Evolutionary conservation across 805 yeast species (phyloP), one percentile per base, ranked within the genome.

Genomic region (Wickerhamomyces chaumierensis): DNA sequence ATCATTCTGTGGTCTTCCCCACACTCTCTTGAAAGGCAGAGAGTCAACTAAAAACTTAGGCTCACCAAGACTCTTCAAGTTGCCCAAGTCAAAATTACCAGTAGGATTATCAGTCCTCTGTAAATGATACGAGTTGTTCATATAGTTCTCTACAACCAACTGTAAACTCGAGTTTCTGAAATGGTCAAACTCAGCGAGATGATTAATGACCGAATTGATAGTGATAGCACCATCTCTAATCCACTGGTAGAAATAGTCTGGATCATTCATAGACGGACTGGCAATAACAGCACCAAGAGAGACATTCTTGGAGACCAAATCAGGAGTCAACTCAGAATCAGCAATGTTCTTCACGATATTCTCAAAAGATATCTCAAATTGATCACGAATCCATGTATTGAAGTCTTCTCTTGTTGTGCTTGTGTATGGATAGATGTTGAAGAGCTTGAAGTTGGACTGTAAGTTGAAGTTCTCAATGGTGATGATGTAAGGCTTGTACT

Each of bases 1-100:
- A 57, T 90, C 97, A 42, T 86, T 71, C 60, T 90, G 97, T 1
- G 97, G 97, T 48, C 97, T 68, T 2, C 97, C 97, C 97, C 97
- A 90, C 28, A 63, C 56, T 2, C 63, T 78, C 5, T 57, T 56
- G 50, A 81, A 90, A 1, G 82, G 65, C 0, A 73, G 49, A 18
- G 81, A 78, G 53, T 85, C 72, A 4, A 78, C 74, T 55, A 68
- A 56, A 53, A 81, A 90, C 57, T 90, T 90, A 7, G 97, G 96
- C 56, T 90, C 97, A 2, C 96, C 97, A 27, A 88, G 64, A 2
- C 84, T 86, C 8, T 59, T 58, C 35, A 70, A 62, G 14, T 62
- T 56, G 11, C 62, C 57, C 46, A 46, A 57, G 21, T 51, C 58
- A 36, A 73, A 74, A 2, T 57, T 53, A 0, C 96, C 96, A 11